These are phyloP conservation scores for Incumbomyces lentus DNA, from an alignment of 2,329 filamentous ascomycete genomes.

Conservation along the genomic window DNA sequence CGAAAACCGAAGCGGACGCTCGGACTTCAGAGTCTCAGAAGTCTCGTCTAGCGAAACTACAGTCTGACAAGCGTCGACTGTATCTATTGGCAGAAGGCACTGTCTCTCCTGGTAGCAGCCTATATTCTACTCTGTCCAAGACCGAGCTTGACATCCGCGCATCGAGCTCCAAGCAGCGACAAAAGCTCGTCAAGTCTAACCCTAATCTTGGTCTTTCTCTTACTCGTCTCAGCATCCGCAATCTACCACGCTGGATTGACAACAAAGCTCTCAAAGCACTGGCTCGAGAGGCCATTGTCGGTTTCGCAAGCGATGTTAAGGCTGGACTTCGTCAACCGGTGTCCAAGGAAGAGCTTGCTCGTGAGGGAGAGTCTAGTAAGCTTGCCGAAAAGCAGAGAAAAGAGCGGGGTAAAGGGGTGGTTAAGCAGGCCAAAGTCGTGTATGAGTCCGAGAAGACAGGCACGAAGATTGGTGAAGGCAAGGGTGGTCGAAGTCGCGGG, in stretches of 20 bases:
- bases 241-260: constrained; percentile 71
- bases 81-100: constrained; percentile 82
- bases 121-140: constrained; percentile 66
- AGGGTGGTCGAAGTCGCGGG: constrained; percentile 72
- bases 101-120: constrained; percentile 63
- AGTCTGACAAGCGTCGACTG: constrained; percentile 81
- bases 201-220: constrained; percentile 80
- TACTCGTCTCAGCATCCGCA: constrained; percentile 81
- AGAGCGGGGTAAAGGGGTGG: constrained; percentile 72
- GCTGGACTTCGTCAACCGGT: constrained; percentile 62
- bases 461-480: constrained; percentile 67
- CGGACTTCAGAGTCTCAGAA: constrained; percentile 60
- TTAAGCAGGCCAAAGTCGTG: constrained; percentile 87
- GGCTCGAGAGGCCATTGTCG: constrained; percentile 83
- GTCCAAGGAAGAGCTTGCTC: constrained; percentile 76
- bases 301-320: constrained; percentile 85
- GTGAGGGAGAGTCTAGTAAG: constrained; percentile 69
- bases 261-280: constrained; percentile 86
- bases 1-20: constrained; percentile 65
- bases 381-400: constrained; percentile 72
- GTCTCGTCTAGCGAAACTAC: constrained; percentile 49
- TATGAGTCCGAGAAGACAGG: constrained; percentile 74
- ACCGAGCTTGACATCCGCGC: constrained; percentile 82
- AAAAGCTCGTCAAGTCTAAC: constrained; percentile 82
- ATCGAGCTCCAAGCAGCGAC: constrained; percentile 74